Evolutionary conservation across 2,329 filamentous ascomycete genomes (phyloP).

Genomic region (Huntiella moniliformis): DNA sequence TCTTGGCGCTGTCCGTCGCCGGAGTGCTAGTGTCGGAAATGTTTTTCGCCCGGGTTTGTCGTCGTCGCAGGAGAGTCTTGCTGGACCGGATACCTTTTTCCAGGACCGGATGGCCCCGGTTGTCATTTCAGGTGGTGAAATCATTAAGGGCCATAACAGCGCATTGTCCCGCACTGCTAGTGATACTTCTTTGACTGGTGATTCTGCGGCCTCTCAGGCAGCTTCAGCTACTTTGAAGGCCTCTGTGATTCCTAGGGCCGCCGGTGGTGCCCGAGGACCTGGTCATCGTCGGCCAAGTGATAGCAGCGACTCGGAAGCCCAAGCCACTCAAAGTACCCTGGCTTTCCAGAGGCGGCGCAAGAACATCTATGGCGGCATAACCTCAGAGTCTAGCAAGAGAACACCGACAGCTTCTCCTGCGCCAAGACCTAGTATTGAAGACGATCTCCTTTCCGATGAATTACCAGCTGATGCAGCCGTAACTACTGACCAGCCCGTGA

Average conservation of each 20-base stretch:
- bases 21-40: conserved; percentile 38
- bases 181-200: conserved; percentile 29
- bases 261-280: background rate
- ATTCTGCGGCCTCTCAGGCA: conserved; percentile 25
- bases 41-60: conserved; percentile 22
- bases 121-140: conserved; percentile 43
- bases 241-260: conserved; percentile 28
- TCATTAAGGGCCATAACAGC: conserved; percentile 40
- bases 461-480: background rate
- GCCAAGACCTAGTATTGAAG: conserved; percentile 15
- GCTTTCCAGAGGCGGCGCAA: conserved; percentile 24
- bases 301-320: conserved; percentile 34
- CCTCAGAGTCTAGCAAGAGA: conserved; percentile 15
- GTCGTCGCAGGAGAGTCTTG: conserved; percentile 33
- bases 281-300: conserved; percentile 30
- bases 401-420: conserved; percentile 32
- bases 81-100: conserved; percentile 35
- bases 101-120: conserved; percentile 45
- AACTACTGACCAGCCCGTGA: background rate
- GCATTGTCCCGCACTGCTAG: conserved; percentile 30
- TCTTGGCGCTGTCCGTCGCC: conserved; percentile 40
- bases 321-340: conserved; percentile 29
- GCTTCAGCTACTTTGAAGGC: conserved; percentile 29
- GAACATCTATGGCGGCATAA: background rate
- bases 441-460: background rate